These are phyloP conservation scores for Asclepias syriaca DNA, from an alignment of 257 asterid genomes.

Conservation along the genomic window DNA sequence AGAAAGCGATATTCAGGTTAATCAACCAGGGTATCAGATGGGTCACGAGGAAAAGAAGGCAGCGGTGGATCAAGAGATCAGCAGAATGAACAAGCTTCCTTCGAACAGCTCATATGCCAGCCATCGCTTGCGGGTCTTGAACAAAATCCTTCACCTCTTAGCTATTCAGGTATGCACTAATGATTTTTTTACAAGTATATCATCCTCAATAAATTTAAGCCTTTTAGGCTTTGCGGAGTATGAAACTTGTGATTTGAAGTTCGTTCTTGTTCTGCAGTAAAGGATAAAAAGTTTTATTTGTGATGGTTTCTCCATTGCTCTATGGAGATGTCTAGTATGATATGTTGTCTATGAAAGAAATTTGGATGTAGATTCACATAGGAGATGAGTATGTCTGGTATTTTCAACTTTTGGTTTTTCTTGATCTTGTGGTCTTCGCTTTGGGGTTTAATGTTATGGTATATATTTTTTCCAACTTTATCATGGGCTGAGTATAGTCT, in stretches of 20 bases:
- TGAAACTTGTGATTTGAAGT: background rate
- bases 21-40: slow-evolving; percentile 24
- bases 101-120: slow-evolving; percentile 56
- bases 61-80: slow-evolving; percentile 50
- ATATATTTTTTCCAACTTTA: background rate
- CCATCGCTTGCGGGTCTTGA: slow-evolving; percentile 67
- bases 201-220: background rate
- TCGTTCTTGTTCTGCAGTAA: background rate
- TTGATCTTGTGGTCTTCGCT: background rate
- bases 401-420: background rate
- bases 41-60: slow-evolving; percentile 42
- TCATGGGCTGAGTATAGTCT: background rate
- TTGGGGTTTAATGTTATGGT: background rate
- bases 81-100: slow-evolving; percentile 48
- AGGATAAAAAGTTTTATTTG: background rate
- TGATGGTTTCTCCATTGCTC: background rate
- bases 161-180: slow-evolving; percentile 43
- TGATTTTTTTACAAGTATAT: background rate
- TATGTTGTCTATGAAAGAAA: background rate
- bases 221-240: background rate
- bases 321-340: background rate
- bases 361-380: background rate
- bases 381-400: background rate
- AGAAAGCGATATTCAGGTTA: slow-evolving; percentile 17
- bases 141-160: slow-evolving; percentile 58